Percentiles rank a stretch among this genome's conserved stretches.
Evolutionary conservation across 169 alveolate species (phyloP).

Genomic region (Cryptosporidium canis): DNA sequence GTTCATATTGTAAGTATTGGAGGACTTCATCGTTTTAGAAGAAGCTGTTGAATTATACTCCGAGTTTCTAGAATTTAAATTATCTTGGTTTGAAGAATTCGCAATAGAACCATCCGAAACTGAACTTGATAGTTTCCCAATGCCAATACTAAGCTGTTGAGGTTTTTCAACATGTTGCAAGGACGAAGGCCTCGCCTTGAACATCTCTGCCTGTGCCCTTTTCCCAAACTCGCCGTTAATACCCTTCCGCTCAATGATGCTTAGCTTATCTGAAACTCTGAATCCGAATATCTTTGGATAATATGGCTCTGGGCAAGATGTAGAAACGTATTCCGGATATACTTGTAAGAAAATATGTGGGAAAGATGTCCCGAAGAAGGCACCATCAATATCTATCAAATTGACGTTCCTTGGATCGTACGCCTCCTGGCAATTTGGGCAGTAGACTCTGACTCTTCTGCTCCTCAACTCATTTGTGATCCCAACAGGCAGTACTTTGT

Average conservation of each 20-base stretch:
- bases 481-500: constrained; percentile 94
- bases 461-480: constrained; percentile 91
- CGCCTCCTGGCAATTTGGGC: constrained; percentile 96
- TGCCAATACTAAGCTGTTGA: neutral
- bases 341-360: constrained; percentile 91
- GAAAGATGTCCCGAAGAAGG: constrained; percentile 94
- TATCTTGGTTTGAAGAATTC: constrained; percentile 8
- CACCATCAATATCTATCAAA: constrained; percentile 92
- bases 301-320: constrained; percentile 83
- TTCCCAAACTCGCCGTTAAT: constrained; percentile 62
- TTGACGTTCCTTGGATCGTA: constrained; percentile 82
- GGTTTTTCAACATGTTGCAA: constrained; percentile 1
- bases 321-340: constrained; percentile 88
- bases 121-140: neutral
- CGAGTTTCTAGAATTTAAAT: constrained; percentile 5
- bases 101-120: neutral
- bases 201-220: constrained; percentile 17
- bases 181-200: constrained; percentile 53
- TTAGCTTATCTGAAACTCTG: constrained; percentile 78
- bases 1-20: neutral
- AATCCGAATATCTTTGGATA: constrained; percentile 86
- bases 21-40: constrained; percentile 32
- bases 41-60: constrained; percentile 40
- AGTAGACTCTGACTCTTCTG: constrained; percentile 92
- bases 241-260: constrained; percentile 67